These are phyloP conservation scores for Talaromyces sp. DNA, from an alignment of 2,329 filamentous ascomycete species.

Conservation along the genomic window DNA sequence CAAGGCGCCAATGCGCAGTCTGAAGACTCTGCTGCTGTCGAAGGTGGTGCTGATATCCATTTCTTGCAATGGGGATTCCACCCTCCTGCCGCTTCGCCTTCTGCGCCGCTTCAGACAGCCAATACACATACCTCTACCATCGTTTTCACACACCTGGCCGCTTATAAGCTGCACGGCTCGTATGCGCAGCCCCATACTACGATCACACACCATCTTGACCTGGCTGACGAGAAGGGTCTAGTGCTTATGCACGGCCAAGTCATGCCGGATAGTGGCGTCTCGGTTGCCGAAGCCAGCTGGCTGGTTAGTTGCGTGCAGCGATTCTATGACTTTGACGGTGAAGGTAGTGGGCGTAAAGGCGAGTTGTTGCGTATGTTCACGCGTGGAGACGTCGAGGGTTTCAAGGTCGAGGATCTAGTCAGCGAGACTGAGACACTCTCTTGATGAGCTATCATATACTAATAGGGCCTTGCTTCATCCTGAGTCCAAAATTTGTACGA, in stretches of 20 bases:
- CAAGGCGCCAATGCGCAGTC: slow-evolving; percentile 24
- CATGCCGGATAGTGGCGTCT: slow-evolving; percentile 70
- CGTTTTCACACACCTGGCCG: slow-evolving; percentile 88
- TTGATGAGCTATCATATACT: not conserved
- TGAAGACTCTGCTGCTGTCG: slow-evolving; percentile 28
- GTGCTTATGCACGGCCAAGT: slow-evolving; percentile 85
- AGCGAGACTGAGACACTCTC: slow-evolving; percentile 82
- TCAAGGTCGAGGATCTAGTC: slow-evolving; percentile 78
- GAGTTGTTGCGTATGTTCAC: slow-evolving; percentile 78
- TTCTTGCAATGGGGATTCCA: slow-evolving; percentile 97
- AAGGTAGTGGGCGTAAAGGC: slow-evolving; percentile 57
- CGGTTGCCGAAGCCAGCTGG: slow-evolving; percentile 79
- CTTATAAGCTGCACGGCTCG: slow-evolving; percentile 87
- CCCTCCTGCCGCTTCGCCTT: slow-evolving; percentile 44
- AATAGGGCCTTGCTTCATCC: not conserved
- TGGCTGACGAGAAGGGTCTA: slow-evolving; percentile 68
- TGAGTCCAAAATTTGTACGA: not conserved
- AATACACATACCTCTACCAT: slow-evolving; percentile 65
- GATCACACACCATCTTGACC: slow-evolving; percentile 83
- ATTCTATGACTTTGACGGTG: slow-evolving; percentile 70
- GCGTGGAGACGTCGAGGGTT: slow-evolving; percentile 65
- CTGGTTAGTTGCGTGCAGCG: slow-evolving; percentile 88
- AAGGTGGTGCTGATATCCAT: slow-evolving; percentile 78
- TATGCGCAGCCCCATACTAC: slow-evolving; percentile 91
- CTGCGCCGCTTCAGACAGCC: slow-evolving; percentile 34